These are phyloP conservation scores for Orbilia quercus DNA, from an alignment of 2,329 filamentous ascomycete species.

Conservation along the genomic window DNA sequence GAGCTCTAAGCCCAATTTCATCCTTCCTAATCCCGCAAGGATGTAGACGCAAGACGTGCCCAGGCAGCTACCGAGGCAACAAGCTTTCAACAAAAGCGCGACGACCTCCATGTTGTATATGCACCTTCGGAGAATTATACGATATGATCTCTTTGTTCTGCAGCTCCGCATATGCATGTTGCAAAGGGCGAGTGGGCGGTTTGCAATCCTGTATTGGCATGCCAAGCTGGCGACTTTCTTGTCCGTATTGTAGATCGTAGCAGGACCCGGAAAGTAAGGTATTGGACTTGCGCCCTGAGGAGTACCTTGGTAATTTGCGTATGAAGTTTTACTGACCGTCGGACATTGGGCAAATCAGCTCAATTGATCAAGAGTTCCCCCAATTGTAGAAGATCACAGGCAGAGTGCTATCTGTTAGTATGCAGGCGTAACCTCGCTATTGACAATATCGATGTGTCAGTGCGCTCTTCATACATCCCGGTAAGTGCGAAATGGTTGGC, in stretches of 20 bases:
- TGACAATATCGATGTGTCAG: neutral
- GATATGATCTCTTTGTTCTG: conserved; percentile 1
- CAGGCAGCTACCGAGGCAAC: conserved; percentile 52
- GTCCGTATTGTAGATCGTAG: conserved; percentile 15
- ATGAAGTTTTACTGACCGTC: conserved; percentile 14
- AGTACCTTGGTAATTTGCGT: neutral
- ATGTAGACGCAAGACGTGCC: conserved; percentile 41
- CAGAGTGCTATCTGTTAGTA: neutral
- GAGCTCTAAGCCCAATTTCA: conserved; percentile 12
- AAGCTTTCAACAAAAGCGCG: conserved; percentile 34
- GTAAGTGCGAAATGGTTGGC: neutral
- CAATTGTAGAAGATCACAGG: conserved; percentile 1
- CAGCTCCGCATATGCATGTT: too few relatives aligned
- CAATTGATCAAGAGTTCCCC: neutral
- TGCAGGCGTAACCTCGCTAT: neutral
- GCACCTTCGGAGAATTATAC: conserved; percentile 32
- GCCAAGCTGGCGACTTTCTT: neutral
- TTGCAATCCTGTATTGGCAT: conserved; percentile 3
- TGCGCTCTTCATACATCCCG: neutral
- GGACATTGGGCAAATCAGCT: neutral
- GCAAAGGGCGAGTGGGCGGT: neutral
- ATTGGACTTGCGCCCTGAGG: neutral
- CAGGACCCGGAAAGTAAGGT: conserved; percentile 21
- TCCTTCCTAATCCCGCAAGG: conserved; percentile 53
- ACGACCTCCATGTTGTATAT: neutral